A percentile compares a stretch with the other conserved stretches of the same genome.
phyloP scores from a whole-genome alignment of 345 rosid species.

The Microthlaspi erraticum region DNA sequence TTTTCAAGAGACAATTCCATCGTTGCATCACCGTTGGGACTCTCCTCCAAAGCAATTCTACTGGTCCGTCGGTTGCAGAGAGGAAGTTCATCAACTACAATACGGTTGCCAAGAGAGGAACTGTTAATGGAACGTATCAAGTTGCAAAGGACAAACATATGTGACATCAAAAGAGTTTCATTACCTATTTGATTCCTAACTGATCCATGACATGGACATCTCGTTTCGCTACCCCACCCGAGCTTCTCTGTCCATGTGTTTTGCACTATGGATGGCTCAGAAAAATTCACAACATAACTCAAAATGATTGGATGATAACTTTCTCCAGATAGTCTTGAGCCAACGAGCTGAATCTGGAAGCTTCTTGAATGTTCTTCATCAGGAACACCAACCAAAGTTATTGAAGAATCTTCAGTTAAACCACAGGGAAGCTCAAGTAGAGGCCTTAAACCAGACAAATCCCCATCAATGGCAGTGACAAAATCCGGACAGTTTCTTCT shows the following conservation, averaged over 20 bases:
- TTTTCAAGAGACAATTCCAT: slow-evolving; percentile 53
- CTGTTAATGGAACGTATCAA: too few relatives aligned
- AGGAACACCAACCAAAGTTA: slow-evolving; percentile 79
- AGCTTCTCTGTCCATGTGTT: slow-evolving; percentile 71
- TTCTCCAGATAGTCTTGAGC: slow-evolving; percentile 56
- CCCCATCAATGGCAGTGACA: slow-evolving; percentile 45
- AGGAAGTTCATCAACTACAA: slow-evolving; percentile 79
- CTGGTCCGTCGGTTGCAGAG: slow-evolving; percentile 71
- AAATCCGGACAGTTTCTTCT: slow-evolving; percentile 61
- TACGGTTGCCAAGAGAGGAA: slow-evolving; percentile 16
- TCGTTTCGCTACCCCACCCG: slow-evolving; percentile 79
- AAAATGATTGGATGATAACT: slow-evolving; percentile 55
- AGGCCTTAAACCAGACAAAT: slow-evolving; percentile 42
- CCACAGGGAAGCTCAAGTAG: slow-evolving; percentile 83
- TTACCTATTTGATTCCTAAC: slow-evolving; percentile 58
- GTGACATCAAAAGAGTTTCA: neutral
- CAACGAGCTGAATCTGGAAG: slow-evolving; percentile 68
- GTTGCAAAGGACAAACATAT: neutral
- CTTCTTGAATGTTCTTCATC: slow-evolving; percentile 52
- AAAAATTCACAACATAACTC: slow-evolving; percentile 65
- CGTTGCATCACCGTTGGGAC: slow-evolving; percentile 40
- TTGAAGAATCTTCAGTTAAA: slow-evolving; percentile 71
- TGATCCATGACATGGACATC: slow-evolving; percentile 65
- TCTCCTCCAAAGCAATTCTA: slow-evolving; percentile 54
- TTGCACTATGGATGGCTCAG: slow-evolving; percentile 65